Conservation (phyloP, 1,139 yeast genomes). For the Kodamaea arcana region DNA sequence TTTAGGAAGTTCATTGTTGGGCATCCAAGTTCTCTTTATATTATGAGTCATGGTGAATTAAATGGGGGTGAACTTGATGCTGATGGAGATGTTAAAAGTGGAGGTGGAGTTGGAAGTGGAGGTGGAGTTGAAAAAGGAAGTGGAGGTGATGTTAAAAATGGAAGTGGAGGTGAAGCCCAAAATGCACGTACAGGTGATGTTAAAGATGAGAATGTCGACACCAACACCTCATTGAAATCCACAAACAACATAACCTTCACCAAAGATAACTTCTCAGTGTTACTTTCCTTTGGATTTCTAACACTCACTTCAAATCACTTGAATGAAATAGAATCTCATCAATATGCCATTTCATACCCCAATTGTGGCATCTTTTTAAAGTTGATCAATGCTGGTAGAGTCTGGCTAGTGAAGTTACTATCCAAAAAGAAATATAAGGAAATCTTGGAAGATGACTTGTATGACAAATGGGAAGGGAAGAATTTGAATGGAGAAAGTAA, state of each 20-base stretch:
- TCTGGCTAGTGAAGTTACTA: conserved; percentile 47
- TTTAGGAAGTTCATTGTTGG: conserved; percentile 20
- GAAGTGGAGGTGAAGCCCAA: too few species aligned
- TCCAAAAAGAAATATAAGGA: conserved; percentile 48
- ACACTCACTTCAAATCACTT: conserved; percentile 50
- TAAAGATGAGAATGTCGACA: too few species aligned
- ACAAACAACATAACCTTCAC: conserved; percentile 15
- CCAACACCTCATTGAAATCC: too few species aligned
- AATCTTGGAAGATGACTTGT: conserved; percentile 45
- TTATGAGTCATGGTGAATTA: too few species aligned
- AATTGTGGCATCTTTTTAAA: conserved; percentile 55
- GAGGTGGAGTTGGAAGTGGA: too few species aligned
- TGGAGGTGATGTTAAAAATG: too few species aligned
- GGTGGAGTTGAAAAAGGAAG: too few species aligned
- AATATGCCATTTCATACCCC: conserved; percentile 55
- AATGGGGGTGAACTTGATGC: too few species aligned
- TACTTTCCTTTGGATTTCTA: conserved; percentile 52
- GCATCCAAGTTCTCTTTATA: conserved; percentile 34
- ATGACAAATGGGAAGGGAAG: conserved; percentile 47
- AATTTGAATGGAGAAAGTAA: conserved; percentile 23
- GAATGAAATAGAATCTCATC: conserved; percentile 44
- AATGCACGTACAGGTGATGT: too few species aligned
- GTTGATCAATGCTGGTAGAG: conserved; percentile 43
- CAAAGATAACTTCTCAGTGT: conserved; percentile 23
- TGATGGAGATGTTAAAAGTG: conserved; percentile 17